These are phyloP conservation scores for Salix suchowensis DNA, from an alignment of 345 rosid genomes.

Conservation along the genomic window DNA sequence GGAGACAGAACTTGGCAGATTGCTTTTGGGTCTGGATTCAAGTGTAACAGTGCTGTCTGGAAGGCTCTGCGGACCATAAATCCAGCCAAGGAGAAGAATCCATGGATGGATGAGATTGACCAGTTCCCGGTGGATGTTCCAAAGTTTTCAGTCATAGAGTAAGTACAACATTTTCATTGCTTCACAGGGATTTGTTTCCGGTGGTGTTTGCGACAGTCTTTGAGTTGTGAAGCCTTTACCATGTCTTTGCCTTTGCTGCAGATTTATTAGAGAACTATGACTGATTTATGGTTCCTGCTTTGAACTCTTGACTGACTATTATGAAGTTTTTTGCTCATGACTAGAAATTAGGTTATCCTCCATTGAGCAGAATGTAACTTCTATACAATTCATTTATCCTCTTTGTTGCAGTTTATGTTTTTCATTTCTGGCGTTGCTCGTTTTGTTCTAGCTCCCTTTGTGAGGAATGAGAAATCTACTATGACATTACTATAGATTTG, in stretches of 20 bases:
- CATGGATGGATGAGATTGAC: constrained; percentile 51
- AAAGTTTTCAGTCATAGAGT: constrained; percentile 23
- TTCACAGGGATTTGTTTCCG: neutral
- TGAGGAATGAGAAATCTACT: neutral
- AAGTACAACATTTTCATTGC: neutral
- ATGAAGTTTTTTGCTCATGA: neutral
- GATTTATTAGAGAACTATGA: neutral
- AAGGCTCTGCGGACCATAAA: constrained; percentile 17
- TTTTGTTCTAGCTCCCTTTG: neutral
- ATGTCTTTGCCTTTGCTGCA: neutral
- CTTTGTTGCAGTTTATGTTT: neutral
- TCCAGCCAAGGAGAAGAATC: constrained; percentile 46
- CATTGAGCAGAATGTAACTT: neutral
- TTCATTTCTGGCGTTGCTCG: neutral
- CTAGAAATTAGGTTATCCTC: neutral
- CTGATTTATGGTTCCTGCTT: neutral
- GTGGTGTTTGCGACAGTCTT: neutral
- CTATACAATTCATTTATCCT: neutral
- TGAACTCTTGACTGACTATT: neutral
- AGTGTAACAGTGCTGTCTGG: constrained; percentile 21
- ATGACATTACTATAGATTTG: neutral
- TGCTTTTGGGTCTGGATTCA: constrained; percentile 20
- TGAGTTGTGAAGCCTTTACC: neutral
- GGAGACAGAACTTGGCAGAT: constrained; percentile 20
- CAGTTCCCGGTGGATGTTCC: constrained; percentile 43